These are phyloP conservation scores for Venturia carpophila DNA, from an alignment of 2,329 filamentous ascomycete species.

Conservation along the genomic window DNA sequence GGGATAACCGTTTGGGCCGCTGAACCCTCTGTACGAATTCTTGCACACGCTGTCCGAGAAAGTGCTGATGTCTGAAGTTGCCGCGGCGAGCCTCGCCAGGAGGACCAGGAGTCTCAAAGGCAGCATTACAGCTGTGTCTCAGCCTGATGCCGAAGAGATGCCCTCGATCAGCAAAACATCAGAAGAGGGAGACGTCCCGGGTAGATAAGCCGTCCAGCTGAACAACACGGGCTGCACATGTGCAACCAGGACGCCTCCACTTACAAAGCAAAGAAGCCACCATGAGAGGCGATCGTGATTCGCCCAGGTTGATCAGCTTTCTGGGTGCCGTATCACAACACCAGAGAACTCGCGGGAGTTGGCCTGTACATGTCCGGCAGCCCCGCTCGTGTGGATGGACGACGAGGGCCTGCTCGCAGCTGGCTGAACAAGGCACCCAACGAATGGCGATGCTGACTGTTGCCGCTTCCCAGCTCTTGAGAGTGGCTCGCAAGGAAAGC, in stretches of 20 bases:
- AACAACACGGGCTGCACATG: background rate
- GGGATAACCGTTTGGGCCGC: constrained; percentile 14
- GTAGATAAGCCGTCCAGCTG: background rate
- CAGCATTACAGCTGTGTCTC: background rate
- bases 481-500: too few species aligned
- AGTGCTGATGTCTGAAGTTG: constrained; percentile 5
- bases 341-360: background rate
- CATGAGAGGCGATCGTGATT: background rate
- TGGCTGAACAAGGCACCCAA: background rate
- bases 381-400: background rate
- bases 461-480: too few species aligned
- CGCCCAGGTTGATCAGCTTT: background rate
- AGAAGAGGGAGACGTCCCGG: background rate
- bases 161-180: background rate
- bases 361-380: background rate
- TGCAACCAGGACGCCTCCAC: constrained; percentile 13
- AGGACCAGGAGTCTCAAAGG: background rate
- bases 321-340: background rate
- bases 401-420: background rate
- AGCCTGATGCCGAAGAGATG: background rate
- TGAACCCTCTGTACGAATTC: background rate
- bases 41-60: constrained; percentile 13
- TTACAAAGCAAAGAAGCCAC: background rate
- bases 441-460: too few species aligned
- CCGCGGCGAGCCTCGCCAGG: background rate